Evolutionary conservation across 352 stramenopile genomes (phyloP).

Genomic region (Phytophthora citrophthora): DNA sequence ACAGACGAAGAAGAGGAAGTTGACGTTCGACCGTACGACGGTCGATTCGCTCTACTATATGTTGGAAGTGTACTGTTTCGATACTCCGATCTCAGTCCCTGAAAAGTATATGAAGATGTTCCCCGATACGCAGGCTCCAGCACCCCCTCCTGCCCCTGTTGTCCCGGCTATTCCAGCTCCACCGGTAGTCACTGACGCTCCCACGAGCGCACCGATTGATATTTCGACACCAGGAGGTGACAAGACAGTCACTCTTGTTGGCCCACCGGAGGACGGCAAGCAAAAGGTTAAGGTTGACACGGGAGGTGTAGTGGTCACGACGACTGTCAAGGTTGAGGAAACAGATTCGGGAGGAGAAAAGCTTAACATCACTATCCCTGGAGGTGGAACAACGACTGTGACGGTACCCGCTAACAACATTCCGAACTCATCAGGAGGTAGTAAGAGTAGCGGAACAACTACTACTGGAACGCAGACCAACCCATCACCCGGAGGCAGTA

Average conservation of each 20-base stretch:
- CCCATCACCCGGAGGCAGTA: too few relatives aligned
- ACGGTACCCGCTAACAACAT: conserved; percentile 2
- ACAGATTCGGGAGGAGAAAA: conserved; percentile 4
- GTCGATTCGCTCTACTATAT: conserved; percentile 44
- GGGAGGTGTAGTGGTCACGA: conserved; percentile 1
- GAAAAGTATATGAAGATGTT: conserved; percentile 43
- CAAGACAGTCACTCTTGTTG: conserved; percentile 6
- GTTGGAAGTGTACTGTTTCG: conserved; percentile 47
- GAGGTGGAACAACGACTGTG: conserved; percentile 18
- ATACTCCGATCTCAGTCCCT: conserved; percentile 35
- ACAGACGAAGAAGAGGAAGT: conserved; percentile 38
- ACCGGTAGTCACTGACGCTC: background rate
- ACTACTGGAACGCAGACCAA: too few relatives aligned
- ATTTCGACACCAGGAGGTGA: conserved; percentile 10
- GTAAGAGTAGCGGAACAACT: too few relatives aligned
- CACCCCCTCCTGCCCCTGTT: background rate
- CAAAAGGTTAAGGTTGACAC: conserved; percentile 12
- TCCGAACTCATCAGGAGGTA: background rate
- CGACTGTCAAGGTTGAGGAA: conserved; percentile 4
- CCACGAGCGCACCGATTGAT: conserved; percentile 6
- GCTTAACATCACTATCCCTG: conserved; percentile 7
- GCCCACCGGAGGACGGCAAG: background rate
- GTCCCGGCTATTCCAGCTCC: conserved; percentile 1
- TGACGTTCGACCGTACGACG: conserved; percentile 34
- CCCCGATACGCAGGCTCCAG: conserved; percentile 12